These are phyloP conservation scores for Ceratobasidium sp. DNA, from an alignment of 1,284 basidiomycete genomes.

Conservation along the genomic window DNA sequence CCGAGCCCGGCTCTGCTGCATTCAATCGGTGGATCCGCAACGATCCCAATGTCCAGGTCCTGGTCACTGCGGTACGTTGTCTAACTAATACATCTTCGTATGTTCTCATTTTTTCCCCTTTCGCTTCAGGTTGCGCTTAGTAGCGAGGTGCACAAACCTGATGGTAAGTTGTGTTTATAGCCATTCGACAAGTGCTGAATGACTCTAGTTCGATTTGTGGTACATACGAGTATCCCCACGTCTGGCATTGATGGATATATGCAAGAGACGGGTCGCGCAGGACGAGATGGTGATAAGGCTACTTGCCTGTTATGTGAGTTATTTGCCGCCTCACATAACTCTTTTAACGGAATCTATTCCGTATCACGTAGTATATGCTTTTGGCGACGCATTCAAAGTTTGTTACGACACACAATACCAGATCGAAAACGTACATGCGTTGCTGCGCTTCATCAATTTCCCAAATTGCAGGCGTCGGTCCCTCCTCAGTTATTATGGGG, in stretches of 20 bases:
- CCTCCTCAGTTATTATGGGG: conserved; percentile 23
- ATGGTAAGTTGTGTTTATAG: background rate
- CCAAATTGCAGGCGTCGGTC: conserved; percentile 25
- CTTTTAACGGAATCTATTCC: background rate
- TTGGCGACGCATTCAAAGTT: conserved; percentile 37
- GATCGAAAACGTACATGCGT: conserved; percentile 12
- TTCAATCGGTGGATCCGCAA: conserved; percentile 27
- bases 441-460: conserved; percentile 23
- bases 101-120: background rate
- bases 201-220: conserved; percentile 32
- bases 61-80: conserved; percentile 39
- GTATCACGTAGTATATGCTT: conserved; percentile 24
- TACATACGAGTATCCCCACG: conserved; percentile 27
- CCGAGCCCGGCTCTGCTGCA: background rate
- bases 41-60: conserved; percentile 14
- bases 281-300: conserved; percentile 11
- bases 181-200: conserved; percentile 9
- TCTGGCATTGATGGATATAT: conserved; percentile 43
- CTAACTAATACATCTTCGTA: background rate
- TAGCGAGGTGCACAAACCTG: conserved; percentile 34
- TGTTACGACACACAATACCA: conserved; percentile 7
- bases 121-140: conserved; percentile 35
- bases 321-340: background rate
- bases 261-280: conserved; percentile 42
- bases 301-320: conserved; percentile 37